phyloP scores from a whole-genome alignment of 441 rosid genomes.

The Pelargonium cotyledonis region DNA sequence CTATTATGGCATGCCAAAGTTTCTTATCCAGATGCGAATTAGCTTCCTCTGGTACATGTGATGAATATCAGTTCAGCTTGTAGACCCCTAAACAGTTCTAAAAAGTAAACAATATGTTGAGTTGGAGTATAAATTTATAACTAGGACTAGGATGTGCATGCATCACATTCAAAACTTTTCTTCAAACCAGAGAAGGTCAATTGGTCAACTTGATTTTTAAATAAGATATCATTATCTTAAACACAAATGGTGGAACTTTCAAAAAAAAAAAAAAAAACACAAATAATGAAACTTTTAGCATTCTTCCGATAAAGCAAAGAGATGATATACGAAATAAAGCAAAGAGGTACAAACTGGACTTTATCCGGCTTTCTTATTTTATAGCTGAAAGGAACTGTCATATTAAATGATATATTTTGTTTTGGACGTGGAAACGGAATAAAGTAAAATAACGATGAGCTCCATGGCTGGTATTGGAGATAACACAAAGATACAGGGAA shows the following conservation, averaged over 20 bases:
- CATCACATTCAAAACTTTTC: not conserved
- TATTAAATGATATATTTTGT: not conserved
- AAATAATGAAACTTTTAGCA: slow-evolving; percentile 1
- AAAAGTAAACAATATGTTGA: not conserved
- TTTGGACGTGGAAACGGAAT: not conserved
- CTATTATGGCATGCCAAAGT: not conserved
- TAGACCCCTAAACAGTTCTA: not conserved
- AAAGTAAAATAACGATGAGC: not conserved
- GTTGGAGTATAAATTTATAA: not conserved
- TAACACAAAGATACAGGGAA: slow-evolving; percentile 1
- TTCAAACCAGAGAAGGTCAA: not conserved
- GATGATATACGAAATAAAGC: too few species aligned
- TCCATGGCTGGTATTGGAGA: not conserved
- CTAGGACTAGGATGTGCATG: not conserved
- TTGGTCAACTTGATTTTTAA: not conserved
- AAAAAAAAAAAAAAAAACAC: too few species aligned
- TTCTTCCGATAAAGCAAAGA: not conserved
- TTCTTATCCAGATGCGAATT: not conserved
- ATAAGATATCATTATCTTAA: not conserved
- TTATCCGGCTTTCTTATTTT: not conserved
- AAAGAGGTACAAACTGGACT: not conserved
- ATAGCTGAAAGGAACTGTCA: not conserved
- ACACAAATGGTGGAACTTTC: not conserved
- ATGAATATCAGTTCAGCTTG: not conserved
- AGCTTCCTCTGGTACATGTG: not conserved